Base-by-base conservation (phyloP, 495 filamentous ascomycete species). In the Durotheca rogersii region DNA sequence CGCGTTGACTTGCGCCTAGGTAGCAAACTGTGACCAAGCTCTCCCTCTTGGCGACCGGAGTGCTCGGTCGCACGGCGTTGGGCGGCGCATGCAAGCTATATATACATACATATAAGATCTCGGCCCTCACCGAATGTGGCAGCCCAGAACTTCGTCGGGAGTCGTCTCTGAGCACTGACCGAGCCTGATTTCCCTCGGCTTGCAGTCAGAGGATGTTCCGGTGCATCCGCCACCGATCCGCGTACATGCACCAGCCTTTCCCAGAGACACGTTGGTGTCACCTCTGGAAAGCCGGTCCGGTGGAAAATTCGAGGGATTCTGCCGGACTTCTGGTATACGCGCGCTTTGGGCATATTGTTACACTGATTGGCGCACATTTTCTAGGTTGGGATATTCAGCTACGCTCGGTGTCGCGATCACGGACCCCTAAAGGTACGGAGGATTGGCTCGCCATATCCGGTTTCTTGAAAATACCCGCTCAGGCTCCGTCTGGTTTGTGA, bases 61-160 rank as follows among this genome's bases (percentile, higher is more conserved):
- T 17, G 21, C 18, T 47, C 17, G 25, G 56, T 54, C 29, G 41
- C 41, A 54, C 50, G 35, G 56, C 39, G 46, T 47, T n/a, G 10
- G 37, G 42, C 53, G 7, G 30, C 31, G 11, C 37, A 48, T 46
- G 49, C 40, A 50, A 12, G 32, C 23, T 40, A 49, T 40, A 50
- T 49, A 20, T 37, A 27, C 4, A 14, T 40, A 49, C 35, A 50
- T 49, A 20, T 37, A 27, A 27, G 17, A 35, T 39, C 32, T 53
- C 56, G 56, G 56, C 32, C 54, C 40, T 50, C 46, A 47, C 56
- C 56, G 56, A 59, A 36, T 29, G 40, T 53, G 49, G 45, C 41
- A 18, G 27, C 30, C 29, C 6, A 14, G 15, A 34, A 37, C 45
- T 20, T 23, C 39, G 31, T 32, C 2, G 37, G 21, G 25, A 38